Evolutionary conservation across 345 rosid species (phyloP).

Genomic region (Sisymbrium irio): DNA sequence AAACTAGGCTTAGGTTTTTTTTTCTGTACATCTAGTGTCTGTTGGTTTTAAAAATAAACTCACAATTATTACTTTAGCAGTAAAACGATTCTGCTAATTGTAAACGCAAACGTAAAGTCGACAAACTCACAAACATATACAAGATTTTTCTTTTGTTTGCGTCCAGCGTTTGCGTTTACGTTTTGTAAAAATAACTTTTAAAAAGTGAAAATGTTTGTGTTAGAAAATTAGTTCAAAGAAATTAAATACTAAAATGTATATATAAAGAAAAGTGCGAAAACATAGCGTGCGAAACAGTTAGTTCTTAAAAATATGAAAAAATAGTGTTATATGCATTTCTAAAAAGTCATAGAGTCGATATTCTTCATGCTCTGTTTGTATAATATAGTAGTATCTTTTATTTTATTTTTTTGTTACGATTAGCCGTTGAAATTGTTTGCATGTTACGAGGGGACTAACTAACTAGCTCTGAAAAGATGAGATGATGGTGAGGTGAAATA

Average conservation of each 20-base stretch:
- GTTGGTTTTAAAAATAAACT: not conserved
- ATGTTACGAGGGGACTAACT: not conserved
- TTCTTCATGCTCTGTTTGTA: not conserved
- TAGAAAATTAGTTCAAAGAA: not conserved
- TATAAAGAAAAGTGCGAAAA: too few species aligned
- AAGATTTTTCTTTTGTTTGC: not conserved
- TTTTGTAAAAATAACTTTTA: not conserved
- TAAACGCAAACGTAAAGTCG: not conserved
- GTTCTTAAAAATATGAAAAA: not conserved
- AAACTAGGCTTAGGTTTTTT: not conserved
- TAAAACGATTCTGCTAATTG: not conserved
- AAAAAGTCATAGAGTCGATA: not conserved
- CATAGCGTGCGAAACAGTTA: too few species aligned
- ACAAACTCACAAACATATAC: not conserved
- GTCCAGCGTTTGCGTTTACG: not conserved
- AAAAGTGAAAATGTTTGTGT: not conserved
- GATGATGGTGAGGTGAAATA: not conserved
- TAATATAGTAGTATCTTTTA: not conserved
- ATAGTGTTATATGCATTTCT: not conserved
- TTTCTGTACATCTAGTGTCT: not conserved
- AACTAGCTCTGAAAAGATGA: not conserved
- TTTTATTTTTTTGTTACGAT: too few species aligned
- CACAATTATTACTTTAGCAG: not conserved
- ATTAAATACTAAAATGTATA: not conserved
- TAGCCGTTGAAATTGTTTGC: slow-evolving; percentile 16